Evolutionary conservation across 495 filamentous ascomycete species (phyloP), one percentile per base, ranked within the genome.

Genomic region (Tuber umbilicatum): DNA sequence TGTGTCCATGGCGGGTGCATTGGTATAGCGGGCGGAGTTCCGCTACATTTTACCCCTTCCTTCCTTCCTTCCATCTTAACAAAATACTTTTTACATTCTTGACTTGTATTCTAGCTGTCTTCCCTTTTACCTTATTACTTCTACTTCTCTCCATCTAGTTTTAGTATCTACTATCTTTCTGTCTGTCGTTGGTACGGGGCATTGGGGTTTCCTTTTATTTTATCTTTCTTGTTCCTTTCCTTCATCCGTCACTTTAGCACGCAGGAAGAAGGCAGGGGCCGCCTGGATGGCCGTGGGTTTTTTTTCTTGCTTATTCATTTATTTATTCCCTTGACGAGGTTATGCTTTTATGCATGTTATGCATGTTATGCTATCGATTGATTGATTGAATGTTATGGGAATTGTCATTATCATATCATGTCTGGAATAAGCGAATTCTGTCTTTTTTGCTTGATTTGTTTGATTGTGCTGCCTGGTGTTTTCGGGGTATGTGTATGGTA

Each of bases 341-440:
- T 64, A 64, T 64, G 55, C 55, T 35, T 64, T 60, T 27, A 60
- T 60, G 50, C 50, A 60, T 60, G 50, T 60, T 35, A 64, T 64
- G 55, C 55, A 64, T 64, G 55, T 27, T 64, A 64, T 64, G 39
- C 55, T 12, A 64, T 64, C 31, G 55, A 55, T 27, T 55, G 50
- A 50, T 50, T 50, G 45, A 64, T 35, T 64, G 27, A 64, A 64
- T 64, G 55, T 64, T 64, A 64, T 35, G 55, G 55, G 55, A 64
- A 64, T 64, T 31, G 27, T 64, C 55, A 64, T n/a, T n/a, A n/a
- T n/a, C n/a, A n/a, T n/a, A n/a, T 64, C 55, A 64, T 64, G 14
- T 64, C 16, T 1, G 55, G 31, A 64, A 64, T 64, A 64, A 64
- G 55, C 55, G 55, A 64, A 35, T 64, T 35, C 27, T 64, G 55